Base-by-base conservation (phyloP, 2,329 filamentous ascomycete species). In the Penicillium sp. region DNA sequence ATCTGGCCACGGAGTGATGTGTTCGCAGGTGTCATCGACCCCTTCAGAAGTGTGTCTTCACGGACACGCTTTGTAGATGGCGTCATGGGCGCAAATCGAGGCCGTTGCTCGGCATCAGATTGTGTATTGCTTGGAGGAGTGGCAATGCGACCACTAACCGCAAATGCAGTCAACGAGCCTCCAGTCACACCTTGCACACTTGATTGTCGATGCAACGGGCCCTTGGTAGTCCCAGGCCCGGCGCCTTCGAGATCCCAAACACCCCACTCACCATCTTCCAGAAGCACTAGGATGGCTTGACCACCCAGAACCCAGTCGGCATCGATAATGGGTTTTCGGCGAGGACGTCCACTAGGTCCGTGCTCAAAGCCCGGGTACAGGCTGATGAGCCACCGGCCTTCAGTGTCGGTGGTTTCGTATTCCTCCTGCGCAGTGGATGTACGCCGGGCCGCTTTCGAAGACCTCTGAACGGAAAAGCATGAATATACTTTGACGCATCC, bases 401-500 rank as follows among this genome's bases (percentile, higher is more conserved):
- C 60, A 8, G 54, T 53, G n/a, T 61, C 61, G 5, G 53, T 48
- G 9, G 45, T 55, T 7, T 65, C 65, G 14, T 53, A 51, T 9
- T 65, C 63, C 19, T 52, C 59, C 18, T 57, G 57, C 10, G 62
- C 51, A 3, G 48, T 51, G 9, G 61, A 60, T 3, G 57, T 51
- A 14, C 62, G 58, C 4, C 61, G 54, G 5, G 47, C 42, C 11
- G 54, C 32, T 32, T 52, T 63, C 5, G 50, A 50, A 11, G 47
- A 40, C 28, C 57, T 63, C 15, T 48, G 56, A 11, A 45, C 26
- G 14, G 72, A 65, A 20, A 79, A 71, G 17, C 74, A 75, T 37
- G 80, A 75, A 52, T 78, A 80, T 10, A 83, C 66, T 37, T 79
- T 77, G 18, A 79, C 75, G 28, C 67, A 70, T 4, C 79, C 78